Evolutionary conservation across 1,284 basidiomycete genomes (phyloP), one percentile per base, ranked within the genome.

Genomic region (Pterulicium gracile): DNA sequence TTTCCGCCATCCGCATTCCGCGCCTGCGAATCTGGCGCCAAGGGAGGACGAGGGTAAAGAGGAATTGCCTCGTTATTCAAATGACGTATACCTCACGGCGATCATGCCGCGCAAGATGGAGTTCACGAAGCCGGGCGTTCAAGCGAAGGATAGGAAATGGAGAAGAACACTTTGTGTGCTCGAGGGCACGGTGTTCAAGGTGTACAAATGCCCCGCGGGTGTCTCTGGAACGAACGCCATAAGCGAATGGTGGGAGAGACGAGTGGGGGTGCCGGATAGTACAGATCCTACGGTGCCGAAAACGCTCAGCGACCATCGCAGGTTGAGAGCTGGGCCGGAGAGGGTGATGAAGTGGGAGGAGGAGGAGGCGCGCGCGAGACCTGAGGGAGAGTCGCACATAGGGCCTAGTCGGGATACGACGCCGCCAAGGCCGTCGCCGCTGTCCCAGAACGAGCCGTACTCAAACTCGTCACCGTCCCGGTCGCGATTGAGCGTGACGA

Each of bases 91-190:
- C 60, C 79, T 98, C 54, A 76, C 81, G 44, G 90, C 87, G 1
- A 77, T 85, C 50, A 75, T 99, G 67, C 86, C 88, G 3, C 79
- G 90, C 45, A 99, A 99, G 73, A 81, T 95, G 83, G 95, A 99
- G 69, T 98, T 98, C 60, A 69, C 65, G 1, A 68, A 75, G 13
- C 90, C 93, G 0, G 90, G 91, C 5, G 70, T 91, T 2, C 90
- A 95, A 60, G 83, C 93, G 14, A 79, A 75, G 58, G 92, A 97
- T 58, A 74, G 96, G 27, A 89, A 89, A 57, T 99, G 95, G 95
- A 79, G 85, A 53, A 73, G 88, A 45, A 79, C 85, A 50, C 77
- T 95, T 57, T 89, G 92, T 61, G 89, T 96, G 52, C 66, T 99
- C 35, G 91, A 97, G 58, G 96, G 95, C 34, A 98, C 95, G 3